Conservation (phyloP, 306 rosid species). For the Inga laurina region DNA sequence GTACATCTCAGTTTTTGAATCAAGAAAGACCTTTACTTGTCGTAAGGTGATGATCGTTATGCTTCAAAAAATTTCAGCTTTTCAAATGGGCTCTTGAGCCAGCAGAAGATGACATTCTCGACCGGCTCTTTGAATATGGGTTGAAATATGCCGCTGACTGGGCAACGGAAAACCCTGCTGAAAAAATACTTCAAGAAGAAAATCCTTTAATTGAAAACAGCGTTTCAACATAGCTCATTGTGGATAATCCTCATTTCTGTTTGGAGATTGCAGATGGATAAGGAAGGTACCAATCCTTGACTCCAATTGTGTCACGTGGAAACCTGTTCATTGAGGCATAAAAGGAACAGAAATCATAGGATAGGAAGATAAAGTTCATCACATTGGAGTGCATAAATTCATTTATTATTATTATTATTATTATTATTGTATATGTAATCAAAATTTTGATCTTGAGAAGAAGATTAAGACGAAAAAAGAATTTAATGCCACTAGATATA, state of each 20-base stretch:
- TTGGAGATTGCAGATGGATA: conserved; percentile 26
- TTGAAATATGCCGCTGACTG: conserved; percentile 61
- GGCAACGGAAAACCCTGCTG: conserved; percentile 64
- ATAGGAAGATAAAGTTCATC: not conserved
- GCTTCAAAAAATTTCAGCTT: conserved; percentile 43
- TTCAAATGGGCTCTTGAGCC: conserved; percentile 68
- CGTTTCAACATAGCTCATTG: conserved; percentile 18
- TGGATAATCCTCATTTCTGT: not conserved
- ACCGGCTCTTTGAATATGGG: conserved; percentile 59
- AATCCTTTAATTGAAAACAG: conserved; percentile 30
- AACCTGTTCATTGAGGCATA: not conserved
- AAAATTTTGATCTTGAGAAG: not conserved
- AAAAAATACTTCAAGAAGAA: conserved; percentile 44
- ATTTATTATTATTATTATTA: not conserved
- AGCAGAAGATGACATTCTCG: conserved; percentile 61
- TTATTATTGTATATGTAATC: not conserved
- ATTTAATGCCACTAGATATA: not conserved
- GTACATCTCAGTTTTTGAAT: conserved; percentile 31
- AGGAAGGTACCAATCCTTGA: not conserved
- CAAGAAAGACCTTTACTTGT: not conserved
- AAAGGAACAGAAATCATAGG: not conserved
- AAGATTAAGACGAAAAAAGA: not conserved
- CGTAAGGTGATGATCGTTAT: conserved; percentile 10
- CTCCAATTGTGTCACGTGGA: not conserved
- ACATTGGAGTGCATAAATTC: not conserved